Evolutionary conservation across 2,329 filamentous ascomycete species (phyloP).

Genomic region (Geoglossum cookeanum): DNA sequence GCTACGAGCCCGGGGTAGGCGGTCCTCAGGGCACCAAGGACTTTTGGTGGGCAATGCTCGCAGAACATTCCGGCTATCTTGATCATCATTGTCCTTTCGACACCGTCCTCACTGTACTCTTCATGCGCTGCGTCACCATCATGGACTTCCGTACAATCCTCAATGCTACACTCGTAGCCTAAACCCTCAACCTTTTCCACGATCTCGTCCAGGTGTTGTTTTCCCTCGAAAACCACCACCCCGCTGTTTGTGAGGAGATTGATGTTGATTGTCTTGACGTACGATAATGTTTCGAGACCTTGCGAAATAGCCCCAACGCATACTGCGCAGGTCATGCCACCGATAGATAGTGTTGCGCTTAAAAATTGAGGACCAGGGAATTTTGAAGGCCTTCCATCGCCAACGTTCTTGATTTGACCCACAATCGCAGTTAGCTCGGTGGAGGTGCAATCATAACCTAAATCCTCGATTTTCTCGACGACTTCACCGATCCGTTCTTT

Average conservation of each 20-base stretch:
- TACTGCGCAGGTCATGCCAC: conserved; percentile 6
- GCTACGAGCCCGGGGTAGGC: conserved; percentile 32
- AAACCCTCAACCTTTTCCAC: conserved; percentile 5
- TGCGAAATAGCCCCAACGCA: conserved; percentile 4
- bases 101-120: conserved; percentile 9
- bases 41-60: conserved; percentile 39
- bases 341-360: conserved; percentile 3
- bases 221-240: conserved; percentile 5
- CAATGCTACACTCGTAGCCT: conserved; percentile 13
- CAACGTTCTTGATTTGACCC: neutral
- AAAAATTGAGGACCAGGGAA: neutral
- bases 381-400: neutral
- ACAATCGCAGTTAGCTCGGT: neutral
- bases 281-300: conserved; percentile 1
- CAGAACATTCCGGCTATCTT: conserved; percentile 57
- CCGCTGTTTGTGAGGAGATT: conserved; percentile 6
- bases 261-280: conserved; percentile 4
- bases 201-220: conserved; percentile 3
- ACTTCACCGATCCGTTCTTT: conserved; percentile 4
- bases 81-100: conserved; percentile 40
- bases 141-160: conserved; percentile 23
- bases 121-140: conserved; percentile 15
- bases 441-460: conserved; percentile 6
- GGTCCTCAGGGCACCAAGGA: conserved; percentile 31
- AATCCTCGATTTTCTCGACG: conserved; percentile 4